Conservation (phyloP, 2,329 filamentous ascomycete species). For the Phaeosphaeria sp. region DNA sequence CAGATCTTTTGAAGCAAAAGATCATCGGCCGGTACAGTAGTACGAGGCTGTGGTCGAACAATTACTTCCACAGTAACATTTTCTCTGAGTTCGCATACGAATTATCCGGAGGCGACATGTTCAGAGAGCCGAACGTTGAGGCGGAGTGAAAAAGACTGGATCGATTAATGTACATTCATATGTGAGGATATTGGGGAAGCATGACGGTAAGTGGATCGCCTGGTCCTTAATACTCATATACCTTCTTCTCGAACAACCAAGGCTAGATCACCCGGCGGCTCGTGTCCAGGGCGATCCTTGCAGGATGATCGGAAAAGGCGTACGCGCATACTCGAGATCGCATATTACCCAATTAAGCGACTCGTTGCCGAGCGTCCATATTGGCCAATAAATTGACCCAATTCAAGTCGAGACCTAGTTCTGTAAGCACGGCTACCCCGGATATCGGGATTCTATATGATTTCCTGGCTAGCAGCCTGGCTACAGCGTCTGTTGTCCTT, state of each 20-base stretch:
- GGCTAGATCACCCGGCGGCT: constrained; percentile 15
- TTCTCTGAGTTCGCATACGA: constrained; percentile 12
- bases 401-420: constrained; percentile 41
- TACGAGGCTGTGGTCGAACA: constrained; percentile 5
- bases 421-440: constrained; percentile 39
- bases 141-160: constrained; percentile 12
- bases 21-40: constrained; percentile 5
- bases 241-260: constrained; percentile 11
- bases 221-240: constrained; percentile 15
- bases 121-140: constrained; percentile 13
- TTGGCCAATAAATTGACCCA: constrained; percentile 35
- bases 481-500: constrained; percentile 9
- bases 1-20: constrained; percentile 1
- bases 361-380: constrained; percentile 31
- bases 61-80: background rate
- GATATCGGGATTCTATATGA: constrained; percentile 22
- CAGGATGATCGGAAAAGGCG: constrained; percentile 28
- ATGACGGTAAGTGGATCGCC: constrained; percentile 10
- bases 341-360: constrained; percentile 43
- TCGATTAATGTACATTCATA: constrained; percentile 31
- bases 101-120: constrained; percentile 20
- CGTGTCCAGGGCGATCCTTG: constrained; percentile 24
- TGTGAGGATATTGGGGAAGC: constrained; percentile 19
- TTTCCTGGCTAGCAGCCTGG: constrained; percentile 3
- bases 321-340: constrained; percentile 24